Percentiles rank a stretch among this genome's conserved stretches.
phyloP scores from a whole-genome alignment of 148 eudicot species.

The Amaranthus cruentus region DNA sequence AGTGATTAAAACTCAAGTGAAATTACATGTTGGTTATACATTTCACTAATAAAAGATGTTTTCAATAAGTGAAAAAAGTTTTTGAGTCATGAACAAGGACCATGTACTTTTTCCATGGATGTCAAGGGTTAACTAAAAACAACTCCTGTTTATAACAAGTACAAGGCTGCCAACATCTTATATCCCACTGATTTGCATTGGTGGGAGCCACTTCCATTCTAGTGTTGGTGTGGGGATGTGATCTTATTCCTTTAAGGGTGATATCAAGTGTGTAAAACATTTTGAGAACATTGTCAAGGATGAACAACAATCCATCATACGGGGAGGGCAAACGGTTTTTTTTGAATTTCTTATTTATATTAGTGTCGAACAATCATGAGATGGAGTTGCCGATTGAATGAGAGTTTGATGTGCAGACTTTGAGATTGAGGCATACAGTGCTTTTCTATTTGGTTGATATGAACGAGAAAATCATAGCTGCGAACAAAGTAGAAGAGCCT shows the following conservation, averaged over 20 bases:
- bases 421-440: slow-evolving; percentile 32
- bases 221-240: too few species aligned
- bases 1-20: too few species aligned
- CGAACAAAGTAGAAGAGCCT: slow-evolving; percentile 34
- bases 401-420: slow-evolving; percentile 20
- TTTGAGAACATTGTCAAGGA: background rate
- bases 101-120: too few species aligned
- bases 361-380: background rate
- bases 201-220: too few species aligned
- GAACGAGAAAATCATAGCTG: slow-evolving; percentile 41
- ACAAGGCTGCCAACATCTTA: too few species aligned
- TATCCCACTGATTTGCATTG: too few species aligned
- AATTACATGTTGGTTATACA: too few species aligned
- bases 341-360: background rate
- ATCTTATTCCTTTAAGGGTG: background rate
- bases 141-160: too few species aligned
- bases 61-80: too few species aligned
- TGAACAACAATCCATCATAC: background rate
- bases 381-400: slow-evolving; percentile 12
- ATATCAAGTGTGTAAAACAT: background rate
- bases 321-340: background rate
- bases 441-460: slow-evolving; percentile 34
- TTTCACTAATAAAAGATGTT: too few species aligned
- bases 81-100: too few species aligned
- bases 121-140: too few species aligned